Conservation (phyloP, 352 stramenopile genomes). For the Globisporangium viniferum region DNA sequence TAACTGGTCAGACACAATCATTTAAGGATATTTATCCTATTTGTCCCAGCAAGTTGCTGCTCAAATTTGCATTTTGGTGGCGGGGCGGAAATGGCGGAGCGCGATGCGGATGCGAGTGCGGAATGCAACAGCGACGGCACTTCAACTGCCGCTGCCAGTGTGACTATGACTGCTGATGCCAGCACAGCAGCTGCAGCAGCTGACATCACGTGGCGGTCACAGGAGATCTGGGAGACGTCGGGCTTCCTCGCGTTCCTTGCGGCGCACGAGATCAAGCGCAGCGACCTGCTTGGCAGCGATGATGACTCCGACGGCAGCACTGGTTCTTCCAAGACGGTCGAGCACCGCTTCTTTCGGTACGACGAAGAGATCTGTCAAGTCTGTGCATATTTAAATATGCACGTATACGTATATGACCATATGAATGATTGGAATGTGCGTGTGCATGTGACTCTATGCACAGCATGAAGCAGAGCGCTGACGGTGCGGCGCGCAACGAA, state of each 20-base stretch:
- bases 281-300: conserved; percentile 33
- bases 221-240: conserved; percentile 32
- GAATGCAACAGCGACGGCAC: neutral
- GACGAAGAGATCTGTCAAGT: neutral
- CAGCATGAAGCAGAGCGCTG: conserved; percentile 10
- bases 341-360: conserved; percentile 66
- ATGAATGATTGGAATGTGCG: neutral
- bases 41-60: neutral
- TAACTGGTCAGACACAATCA: neutral
- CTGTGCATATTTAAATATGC: neutral
- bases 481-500: neutral
- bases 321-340: conserved; percentile 19
- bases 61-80: neutral
- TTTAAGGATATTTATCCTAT: neutral
- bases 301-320: neutral
- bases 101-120: neutral
- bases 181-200: neutral
- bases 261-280: conserved; percentile 41
- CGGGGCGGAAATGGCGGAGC: neutral
- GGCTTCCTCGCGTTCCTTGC: conserved; percentile 61
- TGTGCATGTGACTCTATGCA: neutral
- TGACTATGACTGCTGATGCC: neutral
- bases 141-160: neutral
- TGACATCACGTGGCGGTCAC: conserved; percentile 30
- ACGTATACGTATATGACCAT: neutral